phyloP scores from a whole-genome alignment of 2,329 filamentous ascomycete genomes.

The Emmonsiellopsis sp. region DNA sequence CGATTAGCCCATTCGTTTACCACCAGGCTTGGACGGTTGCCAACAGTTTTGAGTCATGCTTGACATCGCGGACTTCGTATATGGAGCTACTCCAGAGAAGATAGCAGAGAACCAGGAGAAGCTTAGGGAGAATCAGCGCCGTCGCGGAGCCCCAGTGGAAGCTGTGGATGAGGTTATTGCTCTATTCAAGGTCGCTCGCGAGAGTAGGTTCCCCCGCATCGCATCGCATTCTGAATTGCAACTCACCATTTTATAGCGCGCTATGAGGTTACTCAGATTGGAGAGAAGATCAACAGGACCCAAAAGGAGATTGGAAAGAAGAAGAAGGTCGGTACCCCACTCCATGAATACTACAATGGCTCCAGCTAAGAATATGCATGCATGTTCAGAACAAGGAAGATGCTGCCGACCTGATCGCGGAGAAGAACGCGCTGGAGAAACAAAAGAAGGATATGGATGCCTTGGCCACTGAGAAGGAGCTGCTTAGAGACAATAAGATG shows the following conservation, averaged over 20 bases:
- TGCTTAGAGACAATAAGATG: slow-evolving; percentile 64
- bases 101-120: slow-evolving; percentile 73
- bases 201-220: slow-evolving; percentile 41
- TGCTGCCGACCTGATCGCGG: slow-evolving; percentile 65
- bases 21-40: too few relatives aligned
- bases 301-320: slow-evolving; percentile 85
- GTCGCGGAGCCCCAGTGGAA: slow-evolving; percentile 69
- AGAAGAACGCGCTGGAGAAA: slow-evolving; percentile 69
- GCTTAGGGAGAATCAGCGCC: slow-evolving; percentile 70
- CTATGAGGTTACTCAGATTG: slow-evolving; percentile 70
- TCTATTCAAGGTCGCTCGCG: slow-evolving; percentile 76
- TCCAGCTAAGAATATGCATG: neutral
- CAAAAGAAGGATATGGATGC: slow-evolving; percentile 74
- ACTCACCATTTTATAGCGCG: slow-evolving; percentile 41
- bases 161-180: slow-evolving; percentile 84
- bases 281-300: slow-evolving; percentile 73
- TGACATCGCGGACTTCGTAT: slow-evolving; percentile 71
- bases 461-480: slow-evolving; percentile 64
- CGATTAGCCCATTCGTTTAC: too few relatives aligned
- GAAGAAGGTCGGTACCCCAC: slow-evolving; percentile 59
- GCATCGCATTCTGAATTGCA: neutral
- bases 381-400: slow-evolving; percentile 65
- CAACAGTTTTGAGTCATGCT: slow-evolving; percentile 45
- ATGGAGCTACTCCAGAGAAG: slow-evolving; percentile 81
- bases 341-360: too few relatives aligned